phyloP scores from a whole-genome alignment of 495 filamentous ascomycete genomes.

The Acidomyces sp. region DNA sequence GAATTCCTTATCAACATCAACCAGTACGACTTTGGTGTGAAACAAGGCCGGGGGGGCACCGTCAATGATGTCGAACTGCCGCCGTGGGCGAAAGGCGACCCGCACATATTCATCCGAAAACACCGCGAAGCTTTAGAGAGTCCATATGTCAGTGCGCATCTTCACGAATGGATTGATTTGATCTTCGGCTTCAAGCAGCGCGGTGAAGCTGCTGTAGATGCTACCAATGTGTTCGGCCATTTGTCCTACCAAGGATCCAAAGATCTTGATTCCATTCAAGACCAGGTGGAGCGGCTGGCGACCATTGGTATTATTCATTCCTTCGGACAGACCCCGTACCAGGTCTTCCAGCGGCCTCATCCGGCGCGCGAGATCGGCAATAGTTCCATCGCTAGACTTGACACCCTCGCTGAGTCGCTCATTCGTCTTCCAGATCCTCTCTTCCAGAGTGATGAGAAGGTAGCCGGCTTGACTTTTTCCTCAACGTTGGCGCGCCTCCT shows the following conservation, averaged over 20 bases:
- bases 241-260: constrained; percentile 88
- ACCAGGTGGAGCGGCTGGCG: constrained; percentile 68
- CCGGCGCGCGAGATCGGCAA: constrained; percentile 52
- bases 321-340: constrained; percentile 93
- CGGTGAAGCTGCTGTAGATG: constrained; percentile 82
- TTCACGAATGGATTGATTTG: constrained; percentile 93
- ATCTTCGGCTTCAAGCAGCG: constrained; percentile 92
- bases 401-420: constrained; percentile 63
- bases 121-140: constrained; percentile 90
- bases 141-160: constrained; percentile 75
- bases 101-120: constrained; percentile 88
- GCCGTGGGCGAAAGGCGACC: constrained; percentile 94
- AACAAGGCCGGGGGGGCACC: constrained; percentile 61
- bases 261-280: constrained; percentile 81
- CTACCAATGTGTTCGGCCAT: constrained; percentile 89
- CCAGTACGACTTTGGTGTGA: constrained; percentile 77
- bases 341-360: constrained; percentile 77
- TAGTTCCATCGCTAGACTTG: constrained; percentile 52
- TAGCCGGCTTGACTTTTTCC: constrained; percentile 66
- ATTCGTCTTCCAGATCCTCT: constrained; percentile 71
- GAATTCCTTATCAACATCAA: constrained; percentile 90
- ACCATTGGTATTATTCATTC: constrained; percentile 96
- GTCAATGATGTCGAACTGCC: constrained; percentile 79
- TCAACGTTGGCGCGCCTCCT: constrained; percentile 69
- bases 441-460: constrained; percentile 66